Evolutionary conservation across 306 rosid species (phyloP), one percentile per base, ranked within the genome.

Genomic region (Dalbergia cochinchinensis): DNA sequence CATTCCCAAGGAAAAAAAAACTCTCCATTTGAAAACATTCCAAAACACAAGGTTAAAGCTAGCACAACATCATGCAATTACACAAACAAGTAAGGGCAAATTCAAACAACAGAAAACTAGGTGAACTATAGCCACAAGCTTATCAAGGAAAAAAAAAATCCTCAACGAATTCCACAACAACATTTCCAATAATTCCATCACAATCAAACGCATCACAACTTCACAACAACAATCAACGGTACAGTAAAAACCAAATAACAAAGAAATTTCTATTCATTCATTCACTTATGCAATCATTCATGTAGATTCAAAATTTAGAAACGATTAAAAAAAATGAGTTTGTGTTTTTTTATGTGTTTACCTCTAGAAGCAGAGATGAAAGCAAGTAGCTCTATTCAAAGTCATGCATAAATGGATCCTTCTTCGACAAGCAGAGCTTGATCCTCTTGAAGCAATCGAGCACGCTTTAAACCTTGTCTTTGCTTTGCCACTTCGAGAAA

Each of bases 281-380:
- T 26, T 26, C 31, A 26, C 31, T 26, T 2, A 45, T 2, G n/a
- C n/a, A n/a, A n/a, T 45, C 50, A 18, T 22, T 48, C 54, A 15
- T 11, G 4, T 44, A 65, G 22, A 16, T 76, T 53, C 18, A 15
- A 15, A 53, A 53, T 14, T 14, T 8, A 53, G 0, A 53, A 57
- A 10, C n/a, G 15, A 50, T 61, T 7, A 64, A 3, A 11, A 34
- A 64, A 8, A 8, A 34, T 11, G 37, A 37, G 31, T 26, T 26
- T 26, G 13, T 45, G 50, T 48, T 0, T 11, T 48, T 48, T 48
- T 48, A 6, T 48, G 54, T 48, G 54, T 48, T 73, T 73, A 83
- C 86, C 83, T 83, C 83, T 83, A 31, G 89, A 86, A 83, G 89
- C 85, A 80, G 85, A 51, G 73, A 83, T 80, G 77, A 86, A 85